phyloP scores from a whole-genome alignment of 176 grass and related monocot genomes.

The Oryza officinalis region DNA sequence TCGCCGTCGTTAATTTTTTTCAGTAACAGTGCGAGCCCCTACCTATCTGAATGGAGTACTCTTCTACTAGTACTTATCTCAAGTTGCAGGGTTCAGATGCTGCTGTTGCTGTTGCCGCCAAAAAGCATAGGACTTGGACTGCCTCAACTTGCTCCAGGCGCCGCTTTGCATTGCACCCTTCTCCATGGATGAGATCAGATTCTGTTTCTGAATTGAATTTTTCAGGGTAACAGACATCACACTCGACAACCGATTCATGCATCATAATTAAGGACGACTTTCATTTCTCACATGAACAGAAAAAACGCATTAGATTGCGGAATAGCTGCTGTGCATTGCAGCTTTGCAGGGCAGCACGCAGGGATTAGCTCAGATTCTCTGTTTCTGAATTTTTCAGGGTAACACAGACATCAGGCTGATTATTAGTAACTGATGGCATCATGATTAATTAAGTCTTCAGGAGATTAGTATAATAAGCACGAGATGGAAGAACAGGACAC shows the following conservation, averaged over 20 bases:
- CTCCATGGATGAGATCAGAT: neutral
- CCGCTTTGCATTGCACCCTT: neutral
- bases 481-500: neutral
- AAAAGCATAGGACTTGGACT: neutral
- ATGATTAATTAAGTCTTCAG: neutral
- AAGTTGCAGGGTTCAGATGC: slow-evolving; percentile 29
- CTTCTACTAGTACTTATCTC: neutral
- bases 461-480: neutral
- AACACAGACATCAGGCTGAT: too few species aligned
- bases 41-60: neutral
- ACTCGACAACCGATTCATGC: too few species aligned
- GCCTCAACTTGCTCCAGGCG: neutral
- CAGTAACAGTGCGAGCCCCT: neutral
- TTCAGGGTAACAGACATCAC: neutral
- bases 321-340: too few species aligned
- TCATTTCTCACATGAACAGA: too few species aligned
- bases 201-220: neutral
- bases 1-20: neutral
- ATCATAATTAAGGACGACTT: neutral
- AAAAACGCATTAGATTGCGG: too few species aligned
- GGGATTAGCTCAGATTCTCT: neutral
- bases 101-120: neutral
- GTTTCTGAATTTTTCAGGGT: neutral
- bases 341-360: too few species aligned
- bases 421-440: neutral